These are phyloP conservation scores for Raphanus hybrid DNA, from an alignment of 441 rosid genomes.

Conservation along the genomic window DNA sequence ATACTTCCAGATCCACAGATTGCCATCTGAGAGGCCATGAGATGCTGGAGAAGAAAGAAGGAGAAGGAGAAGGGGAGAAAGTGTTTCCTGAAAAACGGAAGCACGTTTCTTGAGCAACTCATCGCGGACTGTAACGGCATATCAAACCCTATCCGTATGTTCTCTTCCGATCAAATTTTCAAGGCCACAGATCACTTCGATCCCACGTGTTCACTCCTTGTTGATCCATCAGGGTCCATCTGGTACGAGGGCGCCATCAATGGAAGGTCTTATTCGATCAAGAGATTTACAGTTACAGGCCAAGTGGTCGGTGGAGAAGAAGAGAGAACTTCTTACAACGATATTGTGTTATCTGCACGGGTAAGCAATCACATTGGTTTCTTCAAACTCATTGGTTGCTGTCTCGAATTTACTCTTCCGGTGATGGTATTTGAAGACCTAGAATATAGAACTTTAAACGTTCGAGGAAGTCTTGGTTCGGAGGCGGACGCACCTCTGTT, in stretches of 20 bases:
- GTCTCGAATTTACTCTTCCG: slow-evolving; percentile 40
- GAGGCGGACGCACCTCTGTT: not conserved
- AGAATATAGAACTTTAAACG: slow-evolving; percentile 12
- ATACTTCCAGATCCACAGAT: too few species aligned
- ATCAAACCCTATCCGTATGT: not conserved
- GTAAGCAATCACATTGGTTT: slow-evolving; percentile 41
- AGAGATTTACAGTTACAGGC: not conserved
- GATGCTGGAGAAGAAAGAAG: not conserved
- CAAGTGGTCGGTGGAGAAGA: too few species aligned
- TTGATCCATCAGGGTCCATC: not conserved
- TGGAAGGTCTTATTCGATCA: not conserved
- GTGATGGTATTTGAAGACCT: slow-evolving; percentile 42
- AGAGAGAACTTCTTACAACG: not conserved
- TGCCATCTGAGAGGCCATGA: not conserved
- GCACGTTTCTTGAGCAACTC: not conserved
- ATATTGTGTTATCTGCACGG: not conserved
- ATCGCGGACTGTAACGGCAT: not conserved
- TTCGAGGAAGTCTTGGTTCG: not conserved
- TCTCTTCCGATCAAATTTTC: not conserved
- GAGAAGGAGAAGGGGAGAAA: not conserved
- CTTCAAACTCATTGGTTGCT: slow-evolving; percentile 47
- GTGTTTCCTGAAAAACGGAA: not conserved
- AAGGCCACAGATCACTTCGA: not conserved
- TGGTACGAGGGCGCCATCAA: not conserved
- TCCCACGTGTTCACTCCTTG: not conserved